phyloP scores from a whole-genome alignment of 2,329 filamentous ascomycete species.

The Pseudocercospora pini-densiflorae region DNA sequence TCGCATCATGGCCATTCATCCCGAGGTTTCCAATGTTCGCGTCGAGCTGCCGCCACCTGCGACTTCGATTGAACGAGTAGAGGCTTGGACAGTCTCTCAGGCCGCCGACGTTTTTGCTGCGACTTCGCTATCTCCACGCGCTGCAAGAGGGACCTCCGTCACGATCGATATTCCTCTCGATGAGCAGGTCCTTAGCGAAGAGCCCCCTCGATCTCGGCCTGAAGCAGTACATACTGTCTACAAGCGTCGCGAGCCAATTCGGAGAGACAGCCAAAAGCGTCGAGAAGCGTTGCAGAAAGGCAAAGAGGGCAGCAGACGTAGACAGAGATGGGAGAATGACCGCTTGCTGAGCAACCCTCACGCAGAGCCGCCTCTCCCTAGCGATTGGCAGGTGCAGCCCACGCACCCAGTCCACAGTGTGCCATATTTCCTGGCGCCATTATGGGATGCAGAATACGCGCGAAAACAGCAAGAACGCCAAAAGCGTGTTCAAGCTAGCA shows the following conservation, averaged over 20 bases:
- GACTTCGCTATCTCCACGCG: constrained; percentile 43
- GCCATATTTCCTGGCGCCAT: constrained; percentile 85
- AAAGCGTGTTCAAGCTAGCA: constrained; percentile 46
- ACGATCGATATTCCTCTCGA: constrained; percentile 73
- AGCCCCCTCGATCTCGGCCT: constrained; percentile 25
- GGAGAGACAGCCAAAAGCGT: constrained; percentile 65
- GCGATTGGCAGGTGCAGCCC: constrained; percentile 81
- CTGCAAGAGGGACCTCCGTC: constrained; percentile 59
- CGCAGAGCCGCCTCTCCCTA: constrained; percentile 77
- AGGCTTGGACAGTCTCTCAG: constrained; percentile 54
- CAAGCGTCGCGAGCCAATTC: constrained; percentile 59
- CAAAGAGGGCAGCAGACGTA: constrained; percentile 84
- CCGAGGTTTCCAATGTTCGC: constrained; percentile 17
- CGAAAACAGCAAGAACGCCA: constrained; percentile 39
- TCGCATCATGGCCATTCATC: constrained; percentile 28
- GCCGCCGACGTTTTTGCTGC: constrained; percentile 49
- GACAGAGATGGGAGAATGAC: constrained; percentile 95
- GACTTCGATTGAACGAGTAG: constrained; percentile 41
- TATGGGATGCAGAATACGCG: constrained; percentile 71
- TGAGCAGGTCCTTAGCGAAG: constrained; percentile 47
- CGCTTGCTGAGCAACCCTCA: constrained; percentile 85
- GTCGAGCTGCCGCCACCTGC: constrained; percentile 20
- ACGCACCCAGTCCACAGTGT: constrained; percentile 78
- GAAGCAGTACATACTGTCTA: constrained; percentile 43
- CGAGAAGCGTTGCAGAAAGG: constrained; percentile 83